Conservation (phyloP, 345 rosid species). For the Abelmoschus esculentus region DNA sequence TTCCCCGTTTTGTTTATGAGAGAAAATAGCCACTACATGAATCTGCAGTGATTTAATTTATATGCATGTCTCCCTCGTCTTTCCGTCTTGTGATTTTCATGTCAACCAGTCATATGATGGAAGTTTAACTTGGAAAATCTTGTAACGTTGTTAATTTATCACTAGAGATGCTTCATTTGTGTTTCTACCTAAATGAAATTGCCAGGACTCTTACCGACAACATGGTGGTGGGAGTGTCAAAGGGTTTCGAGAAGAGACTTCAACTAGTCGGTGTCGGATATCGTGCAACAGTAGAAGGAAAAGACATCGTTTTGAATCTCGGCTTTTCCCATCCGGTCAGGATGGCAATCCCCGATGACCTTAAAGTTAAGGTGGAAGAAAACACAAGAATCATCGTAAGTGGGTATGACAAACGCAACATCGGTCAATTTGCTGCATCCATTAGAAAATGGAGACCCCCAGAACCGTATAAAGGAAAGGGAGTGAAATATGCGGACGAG, state of each 20-base stretch:
- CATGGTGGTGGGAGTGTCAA: slow-evolving; percentile 93
- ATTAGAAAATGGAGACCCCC: slow-evolving; percentile 94
- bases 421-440: slow-evolving; percentile 89
- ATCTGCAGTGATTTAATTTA: no score
- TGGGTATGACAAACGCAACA: slow-evolving; percentile 65
- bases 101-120: neutral
- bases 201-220: slow-evolving; percentile 84
- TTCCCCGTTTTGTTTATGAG: no score
- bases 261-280: slow-evolving; percentile 86
- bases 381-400: slow-evolving; percentile 64
- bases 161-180: neutral
- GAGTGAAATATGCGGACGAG: slow-evolving; percentile 84
- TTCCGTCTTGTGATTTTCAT: no score
- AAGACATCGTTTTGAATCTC: slow-evolving; percentile 65
- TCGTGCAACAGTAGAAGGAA: slow-evolving; percentile 77
- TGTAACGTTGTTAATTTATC: neutral
- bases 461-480: slow-evolving; percentile 96
- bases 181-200: neutral
- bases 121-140: neutral
- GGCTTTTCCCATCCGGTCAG: slow-evolving; percentile 93
- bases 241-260: slow-evolving; percentile 90
- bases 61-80: neutral
- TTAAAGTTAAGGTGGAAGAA: slow-evolving; percentile 80
- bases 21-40: no score
- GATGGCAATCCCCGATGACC: slow-evolving; percentile 65